phyloP scores from a whole-genome alignment of 2,329 filamentous ascomycete genomes.

The Nemania sp. region DNA sequence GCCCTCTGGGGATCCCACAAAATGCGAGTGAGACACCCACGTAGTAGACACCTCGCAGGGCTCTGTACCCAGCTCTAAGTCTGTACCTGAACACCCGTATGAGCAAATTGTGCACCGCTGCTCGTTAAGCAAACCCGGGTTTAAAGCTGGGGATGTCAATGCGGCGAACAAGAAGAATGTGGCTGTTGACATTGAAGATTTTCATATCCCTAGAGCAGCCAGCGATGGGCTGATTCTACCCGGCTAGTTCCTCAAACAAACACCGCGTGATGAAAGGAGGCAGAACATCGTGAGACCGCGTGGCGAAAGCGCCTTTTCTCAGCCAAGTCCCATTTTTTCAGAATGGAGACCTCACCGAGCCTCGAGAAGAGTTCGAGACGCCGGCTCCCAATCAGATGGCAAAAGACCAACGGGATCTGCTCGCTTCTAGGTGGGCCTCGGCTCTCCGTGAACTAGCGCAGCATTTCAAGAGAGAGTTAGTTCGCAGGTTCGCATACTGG shows the following conservation, averaged over 20 bases:
- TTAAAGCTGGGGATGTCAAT: not conserved
- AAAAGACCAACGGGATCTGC: slow-evolving; percentile 29
- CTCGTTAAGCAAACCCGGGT: not conserved
- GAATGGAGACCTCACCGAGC: not conserved
- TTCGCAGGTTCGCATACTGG: not conserved
- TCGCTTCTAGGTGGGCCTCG: slow-evolving; percentile 18
- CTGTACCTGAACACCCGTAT: not conserved
- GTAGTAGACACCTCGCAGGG: not conserved
- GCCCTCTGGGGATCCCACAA: not conserved
- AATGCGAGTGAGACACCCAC: not conserved
- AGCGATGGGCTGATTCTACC: slow-evolving; percentile 16
- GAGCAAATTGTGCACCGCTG: not conserved
- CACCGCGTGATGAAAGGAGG: slow-evolving; percentile 10
- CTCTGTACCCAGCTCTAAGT: not conserved
- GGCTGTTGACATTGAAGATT: slow-evolving; percentile 3
- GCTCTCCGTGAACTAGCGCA: slow-evolving; percentile 8
- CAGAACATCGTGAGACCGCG: slow-evolving; percentile 16
- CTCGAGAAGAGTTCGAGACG: not conserved
- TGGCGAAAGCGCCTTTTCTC: not conserved
- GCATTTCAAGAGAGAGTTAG: not conserved
- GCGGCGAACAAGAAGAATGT: not conserved
- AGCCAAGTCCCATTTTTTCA: not conserved
- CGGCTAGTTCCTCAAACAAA: slow-evolving; percentile 8
- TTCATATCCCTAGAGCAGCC: slow-evolving; percentile 6
- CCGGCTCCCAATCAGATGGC: slow-evolving; percentile 23